phyloP scores from a whole-genome alignment of 768 basidiomycete genomes.

The Pilatotrama ljubarskyi region DNA sequence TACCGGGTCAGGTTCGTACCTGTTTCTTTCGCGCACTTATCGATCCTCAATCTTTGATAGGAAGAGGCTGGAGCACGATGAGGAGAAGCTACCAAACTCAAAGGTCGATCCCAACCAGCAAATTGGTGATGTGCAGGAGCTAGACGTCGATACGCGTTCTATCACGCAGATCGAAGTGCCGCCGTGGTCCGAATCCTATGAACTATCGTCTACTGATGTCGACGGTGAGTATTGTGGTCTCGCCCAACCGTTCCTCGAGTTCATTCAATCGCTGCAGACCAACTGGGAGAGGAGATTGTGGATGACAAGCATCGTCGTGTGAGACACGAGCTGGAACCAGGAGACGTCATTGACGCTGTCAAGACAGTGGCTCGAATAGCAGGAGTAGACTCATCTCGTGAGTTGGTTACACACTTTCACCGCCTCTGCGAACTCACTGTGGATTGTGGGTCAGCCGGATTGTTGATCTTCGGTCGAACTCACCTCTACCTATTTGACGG shows the following conservation, averaged over 20 bases:
- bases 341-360: conserved; percentile 86
- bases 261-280: too few species aligned
- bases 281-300: conserved; percentile 72
- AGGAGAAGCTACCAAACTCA: conserved; percentile 44
- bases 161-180: conserved; percentile 59
- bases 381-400: conserved; percentile 91
- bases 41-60: conserved; percentile 38
- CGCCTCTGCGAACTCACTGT: not conserved
- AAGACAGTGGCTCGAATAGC: conserved; percentile 84
- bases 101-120: conserved; percentile 47
- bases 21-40: not conserved
- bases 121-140: conserved; percentile 51
- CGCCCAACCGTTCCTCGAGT: too few species aligned
- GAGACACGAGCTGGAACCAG: conserved; percentile 82
- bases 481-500: conserved; percentile 92
- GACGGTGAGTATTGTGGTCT: conserved; percentile 50
- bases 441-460: conserved; percentile 55
- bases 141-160: conserved; percentile 52
- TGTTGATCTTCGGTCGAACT: conserved; percentile 82
- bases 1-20: conserved; percentile 73
- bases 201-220: conserved; percentile 60
- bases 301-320: conserved; percentile 90
- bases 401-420: conserved; percentile 28
- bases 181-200: conserved; percentile 74
- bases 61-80: conserved; percentile 73